A percentile compares a stretch with the other conserved stretches of the same genome.
These are phyloP conservation scores for Pinus tabuliformis DNA, from an alignment of 75 land plant genomes.

Conservation along the genomic window DNA sequence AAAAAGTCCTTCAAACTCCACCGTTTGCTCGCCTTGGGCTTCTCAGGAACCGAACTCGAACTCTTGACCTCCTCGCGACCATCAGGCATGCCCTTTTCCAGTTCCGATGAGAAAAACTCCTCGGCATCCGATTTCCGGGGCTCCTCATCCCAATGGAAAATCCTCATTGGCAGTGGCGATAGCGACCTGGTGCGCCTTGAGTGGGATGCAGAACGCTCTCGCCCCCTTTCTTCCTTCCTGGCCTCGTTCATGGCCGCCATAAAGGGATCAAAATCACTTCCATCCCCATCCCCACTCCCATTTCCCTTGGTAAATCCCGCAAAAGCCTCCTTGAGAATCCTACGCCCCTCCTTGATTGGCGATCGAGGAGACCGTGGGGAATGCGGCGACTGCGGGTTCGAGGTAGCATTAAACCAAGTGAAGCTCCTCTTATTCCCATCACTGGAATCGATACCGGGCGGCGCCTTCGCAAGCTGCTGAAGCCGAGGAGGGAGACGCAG, in stretches of 20 bases:
- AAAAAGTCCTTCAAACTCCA: constrained; percentile 58
- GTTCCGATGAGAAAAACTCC: constrained; percentile 3
- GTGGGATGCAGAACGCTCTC: not conserved
- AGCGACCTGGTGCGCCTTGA: constrained; percentile 32
- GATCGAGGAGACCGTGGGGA: constrained; percentile 11
- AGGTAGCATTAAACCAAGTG: not conserved
- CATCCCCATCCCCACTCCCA: not conserved
- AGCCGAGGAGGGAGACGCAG: constrained; percentile 34
- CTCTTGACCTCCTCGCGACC: not conserved
- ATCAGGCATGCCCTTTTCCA: not conserved
- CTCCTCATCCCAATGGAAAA: constrained; percentile 7
- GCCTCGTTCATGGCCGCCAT: constrained; percentile 14
- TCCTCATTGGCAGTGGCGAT: constrained; percentile 35
- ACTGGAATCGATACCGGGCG: not conserved
- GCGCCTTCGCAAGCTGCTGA: constrained; percentile 7
- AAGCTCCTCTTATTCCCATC: not conserved
- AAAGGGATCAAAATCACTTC: constrained; percentile 21
- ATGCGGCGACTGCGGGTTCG: constrained; percentile 6
- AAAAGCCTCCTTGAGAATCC: constrained; percentile 1
- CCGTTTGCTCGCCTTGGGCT: constrained; percentile 18
- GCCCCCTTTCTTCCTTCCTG: constrained; percentile 10
- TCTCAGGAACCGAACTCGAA: constrained; percentile 4
- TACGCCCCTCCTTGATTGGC: not conserved
- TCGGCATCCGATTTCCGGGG: not conserved
- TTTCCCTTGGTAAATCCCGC: not conserved